A percentile compares a stretch with the other conserved stretches of the same genome.
phyloP scores from a whole-genome alignment of 2,329 filamentous ascomycete genomes.

The Penicillium sp. region DNA sequence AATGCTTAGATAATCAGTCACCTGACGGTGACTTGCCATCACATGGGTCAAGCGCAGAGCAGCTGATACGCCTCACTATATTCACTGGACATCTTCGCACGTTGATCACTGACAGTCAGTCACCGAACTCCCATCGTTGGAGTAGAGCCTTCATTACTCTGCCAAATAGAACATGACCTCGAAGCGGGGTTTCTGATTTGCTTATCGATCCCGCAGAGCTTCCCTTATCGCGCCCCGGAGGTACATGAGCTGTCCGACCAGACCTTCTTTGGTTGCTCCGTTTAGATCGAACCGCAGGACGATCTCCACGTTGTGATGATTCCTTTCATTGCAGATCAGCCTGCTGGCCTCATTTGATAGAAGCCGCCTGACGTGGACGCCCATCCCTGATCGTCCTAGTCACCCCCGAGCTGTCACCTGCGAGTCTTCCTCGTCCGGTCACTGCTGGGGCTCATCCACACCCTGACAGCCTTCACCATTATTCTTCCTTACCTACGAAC shows the following conservation, averaged over 20 bases:
- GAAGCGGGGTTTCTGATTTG: conserved; percentile 6
- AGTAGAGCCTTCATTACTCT: neutral
- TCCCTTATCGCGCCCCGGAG: conserved; percentile 14
- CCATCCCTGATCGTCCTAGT: conserved; percentile 16
- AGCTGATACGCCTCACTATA: conserved; percentile 4
- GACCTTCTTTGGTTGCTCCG: neutral
- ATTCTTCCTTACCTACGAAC: conserved; percentile 1
- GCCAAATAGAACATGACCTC: neutral
- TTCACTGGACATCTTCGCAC: neutral
- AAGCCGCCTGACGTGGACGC: conserved; percentile 12
- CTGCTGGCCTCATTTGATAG: conserved; percentile 5
- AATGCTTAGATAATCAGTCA: conserved; percentile 6
- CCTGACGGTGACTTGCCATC: conserved; percentile 2
- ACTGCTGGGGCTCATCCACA: conserved; percentile 5
- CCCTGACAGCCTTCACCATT: conserved; percentile 3
- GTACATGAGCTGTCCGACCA: conserved; percentile 1
- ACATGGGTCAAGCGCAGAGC: conserved; percentile 1
- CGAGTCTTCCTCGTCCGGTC: conserved; percentile 13
- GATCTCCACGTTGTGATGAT: conserved; percentile 15
- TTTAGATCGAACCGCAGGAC: neutral
- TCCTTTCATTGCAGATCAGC: conserved; percentile 10
- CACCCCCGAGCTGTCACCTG: conserved; percentile 22
- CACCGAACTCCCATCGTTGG: neutral
- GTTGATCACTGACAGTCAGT: neutral
- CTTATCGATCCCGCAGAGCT: conserved; percentile 18